Conservation (phyloP, 1,284 basidiomycete species). For the Xerocomus minutiporus region DNA sequence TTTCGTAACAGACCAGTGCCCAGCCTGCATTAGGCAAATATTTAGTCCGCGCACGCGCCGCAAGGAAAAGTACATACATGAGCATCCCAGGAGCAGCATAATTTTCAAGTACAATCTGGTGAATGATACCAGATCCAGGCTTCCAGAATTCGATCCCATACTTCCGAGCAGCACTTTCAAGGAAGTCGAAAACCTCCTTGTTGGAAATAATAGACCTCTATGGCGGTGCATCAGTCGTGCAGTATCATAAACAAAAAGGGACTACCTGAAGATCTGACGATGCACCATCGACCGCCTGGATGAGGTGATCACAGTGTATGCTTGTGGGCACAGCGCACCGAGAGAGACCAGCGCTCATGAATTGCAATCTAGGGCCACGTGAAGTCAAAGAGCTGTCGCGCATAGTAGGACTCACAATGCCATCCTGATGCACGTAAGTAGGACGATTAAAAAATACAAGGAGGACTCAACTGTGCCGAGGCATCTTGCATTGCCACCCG, state of each 20-base stretch:
- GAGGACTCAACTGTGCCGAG: constrained; percentile 79
- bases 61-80: constrained; percentile 48
- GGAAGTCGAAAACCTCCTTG: constrained; percentile 96
- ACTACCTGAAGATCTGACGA: constrained; percentile 74
- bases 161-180: constrained; percentile 91
- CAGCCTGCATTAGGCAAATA: constrained; percentile 44
- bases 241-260: neutral
- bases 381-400: constrained; percentile 1
- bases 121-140: constrained; percentile 94
- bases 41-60: constrained; percentile 12
- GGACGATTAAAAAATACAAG: neutral
- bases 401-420: constrained; percentile 52
- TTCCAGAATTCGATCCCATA: constrained; percentile 97
- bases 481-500: constrained; percentile 99
- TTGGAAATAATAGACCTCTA: constrained; percentile 86
- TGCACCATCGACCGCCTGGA: constrained; percentile 85
- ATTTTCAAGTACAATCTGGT: constrained; percentile 98
- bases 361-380: constrained; percentile 72
- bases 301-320: constrained; percentile 97
- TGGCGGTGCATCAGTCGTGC: constrained; percentile 2
- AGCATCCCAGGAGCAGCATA: constrained; percentile 89
- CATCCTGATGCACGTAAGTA: constrained; percentile 51
- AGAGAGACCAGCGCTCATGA: constrained; percentile 94
- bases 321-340: constrained; percentile 81
- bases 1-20: constrained; percentile 55